Evolutionary conservation across 1,284 basidiomycete genomes (phyloP).

Genomic region (Rhodotorula sp.): DNA sequence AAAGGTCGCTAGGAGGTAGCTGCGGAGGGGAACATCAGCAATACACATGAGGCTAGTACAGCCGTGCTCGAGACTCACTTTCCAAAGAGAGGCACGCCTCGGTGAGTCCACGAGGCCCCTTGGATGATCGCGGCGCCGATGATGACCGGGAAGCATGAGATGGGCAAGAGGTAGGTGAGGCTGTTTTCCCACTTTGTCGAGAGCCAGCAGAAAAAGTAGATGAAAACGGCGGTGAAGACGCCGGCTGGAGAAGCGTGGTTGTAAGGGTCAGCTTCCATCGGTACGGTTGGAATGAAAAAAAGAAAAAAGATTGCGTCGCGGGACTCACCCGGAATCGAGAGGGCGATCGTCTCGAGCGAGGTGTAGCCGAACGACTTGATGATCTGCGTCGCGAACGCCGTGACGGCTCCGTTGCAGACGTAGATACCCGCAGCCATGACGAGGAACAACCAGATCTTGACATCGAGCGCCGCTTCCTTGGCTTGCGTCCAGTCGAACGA

Average conservation of each 20-base stretch:
- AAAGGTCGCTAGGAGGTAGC: conserved; percentile 2
- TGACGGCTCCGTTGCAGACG: conserved; percentile 50
- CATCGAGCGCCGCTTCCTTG: conserved; percentile 52
- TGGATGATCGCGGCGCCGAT: conserved; percentile 54
- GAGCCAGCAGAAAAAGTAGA: conserved; percentile 52
- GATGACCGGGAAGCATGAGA: conserved; percentile 54
- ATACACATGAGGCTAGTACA: background rate
- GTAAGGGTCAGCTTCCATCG: background rate
- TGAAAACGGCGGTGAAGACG: conserved; percentile 51
- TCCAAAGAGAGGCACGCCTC: conserved; percentile 53
- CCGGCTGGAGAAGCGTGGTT: background rate
- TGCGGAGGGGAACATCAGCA: background rate
- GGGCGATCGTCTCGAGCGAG: conserved; percentile 51
- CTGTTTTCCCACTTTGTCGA: conserved; percentile 50
- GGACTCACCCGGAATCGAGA: conserved; percentile 48
- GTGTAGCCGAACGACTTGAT: conserved; percentile 54
- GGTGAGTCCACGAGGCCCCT: conserved; percentile 51
- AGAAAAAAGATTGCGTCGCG: background rate
- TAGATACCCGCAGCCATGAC: conserved; percentile 49
- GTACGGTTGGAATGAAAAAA: too few species aligned
- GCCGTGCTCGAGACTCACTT: conserved; percentile 28
- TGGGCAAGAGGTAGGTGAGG: conserved; percentile 51
- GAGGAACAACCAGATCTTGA: conserved; percentile 54
- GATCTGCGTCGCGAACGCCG: conserved; percentile 55
- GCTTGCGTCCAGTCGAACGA: conserved; percentile 50